phyloP scores from a whole-genome alignment of 345 rosid species.

The Melaleuca alternifolia region DNA sequence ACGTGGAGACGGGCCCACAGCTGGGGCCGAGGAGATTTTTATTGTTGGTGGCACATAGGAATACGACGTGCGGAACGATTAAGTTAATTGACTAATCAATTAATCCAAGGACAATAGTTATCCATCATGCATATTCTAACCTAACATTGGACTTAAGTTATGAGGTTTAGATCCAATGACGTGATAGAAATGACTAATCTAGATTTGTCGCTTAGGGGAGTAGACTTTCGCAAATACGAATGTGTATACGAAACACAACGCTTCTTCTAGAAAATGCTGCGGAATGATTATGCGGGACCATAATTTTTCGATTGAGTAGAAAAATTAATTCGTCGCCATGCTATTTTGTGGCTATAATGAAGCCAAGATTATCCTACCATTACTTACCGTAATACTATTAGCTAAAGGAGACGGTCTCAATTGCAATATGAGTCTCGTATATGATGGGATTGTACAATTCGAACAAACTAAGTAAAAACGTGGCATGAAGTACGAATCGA shows the following conservation, averaged over 20 bases:
- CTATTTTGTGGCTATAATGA: background rate
- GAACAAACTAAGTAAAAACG: fast-evolving
- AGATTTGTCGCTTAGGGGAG: too few species aligned
- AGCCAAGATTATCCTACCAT: background rate
- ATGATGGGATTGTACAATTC: fast-evolving
- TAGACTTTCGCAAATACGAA: background rate
- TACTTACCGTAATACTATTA: background rate
- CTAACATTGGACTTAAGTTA: background rate
- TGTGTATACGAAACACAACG: too few species aligned
- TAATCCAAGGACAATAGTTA: background rate
- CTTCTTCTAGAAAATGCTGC: background rate
- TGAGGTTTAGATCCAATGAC: background rate
- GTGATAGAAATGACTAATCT: background rate
- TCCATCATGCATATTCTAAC: background rate
- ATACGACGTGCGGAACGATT: background rate
- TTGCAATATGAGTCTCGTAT: fast-evolving
- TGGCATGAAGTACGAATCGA: background rate
- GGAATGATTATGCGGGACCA: background rate
- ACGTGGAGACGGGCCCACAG: background rate
- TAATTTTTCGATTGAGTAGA: fast-evolving
- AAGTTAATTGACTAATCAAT: background rate
- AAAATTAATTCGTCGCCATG: background rate
- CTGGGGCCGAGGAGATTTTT: background rate
- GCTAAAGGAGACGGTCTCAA: background rate
- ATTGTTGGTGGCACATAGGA: background rate